Conservation (phyloP, 805 yeast genomes). For the Saccharomycopsis malanga region DNA sequence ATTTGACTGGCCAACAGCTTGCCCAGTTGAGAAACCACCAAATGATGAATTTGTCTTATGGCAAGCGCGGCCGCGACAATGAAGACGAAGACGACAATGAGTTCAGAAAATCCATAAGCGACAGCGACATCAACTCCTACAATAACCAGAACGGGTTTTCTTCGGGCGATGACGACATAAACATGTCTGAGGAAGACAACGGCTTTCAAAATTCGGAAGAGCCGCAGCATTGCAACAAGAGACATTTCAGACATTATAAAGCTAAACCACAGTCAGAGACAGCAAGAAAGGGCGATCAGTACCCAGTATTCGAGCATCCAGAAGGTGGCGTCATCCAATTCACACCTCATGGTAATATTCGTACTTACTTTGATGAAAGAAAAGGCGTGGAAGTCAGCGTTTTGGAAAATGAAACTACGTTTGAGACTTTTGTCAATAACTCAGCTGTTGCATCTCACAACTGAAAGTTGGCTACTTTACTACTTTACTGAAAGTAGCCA, state of each 20-base stretch:
- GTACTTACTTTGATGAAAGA: slow-evolving; percentile 36
- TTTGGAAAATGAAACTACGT: slow-evolving; percentile 36
- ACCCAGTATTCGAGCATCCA: slow-evolving; percentile 50
- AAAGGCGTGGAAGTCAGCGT: slow-evolving; percentile 38
- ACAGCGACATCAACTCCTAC: neutral
- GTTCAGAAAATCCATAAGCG: slow-evolving; percentile 7
- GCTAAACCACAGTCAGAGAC: neutral
- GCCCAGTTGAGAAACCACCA: slow-evolving; percentile 14
- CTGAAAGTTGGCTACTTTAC: too few species aligned
- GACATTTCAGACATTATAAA: neutral
- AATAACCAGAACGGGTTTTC: neutral
- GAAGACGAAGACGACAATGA: slow-evolving; percentile 1
- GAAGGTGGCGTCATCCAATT: slow-evolving; percentile 56
- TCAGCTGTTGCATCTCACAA: too few species aligned
- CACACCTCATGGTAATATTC: slow-evolving; percentile 56
- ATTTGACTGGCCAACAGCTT: slow-evolving; percentile 11
- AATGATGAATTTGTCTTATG: slow-evolving; percentile 7
- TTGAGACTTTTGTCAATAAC: neutral
- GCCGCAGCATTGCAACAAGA: neutral
- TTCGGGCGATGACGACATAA: neutral
- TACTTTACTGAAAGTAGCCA: too few species aligned
- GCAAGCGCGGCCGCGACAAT: slow-evolving; percentile 3
- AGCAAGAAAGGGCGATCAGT: slow-evolving; percentile 6
- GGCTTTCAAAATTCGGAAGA: neutral
- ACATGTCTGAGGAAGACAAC: neutral